Evolutionary conservation across 371 early-diverging fungal genomes (phyloP).

Genomic region (Nosema muscidifuracis): DNA sequence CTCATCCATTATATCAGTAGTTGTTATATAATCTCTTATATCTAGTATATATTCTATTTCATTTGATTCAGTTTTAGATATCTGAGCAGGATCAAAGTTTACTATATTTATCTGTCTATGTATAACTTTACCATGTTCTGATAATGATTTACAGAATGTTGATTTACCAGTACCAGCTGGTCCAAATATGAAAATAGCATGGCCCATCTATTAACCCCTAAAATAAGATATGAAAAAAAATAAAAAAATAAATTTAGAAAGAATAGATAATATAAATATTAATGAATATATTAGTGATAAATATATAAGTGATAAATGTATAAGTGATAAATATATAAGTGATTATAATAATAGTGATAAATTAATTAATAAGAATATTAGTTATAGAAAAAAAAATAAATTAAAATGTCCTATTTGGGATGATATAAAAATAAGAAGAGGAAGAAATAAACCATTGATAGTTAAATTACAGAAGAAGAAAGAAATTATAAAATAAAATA

Average conservation of each 20-base stretch:
- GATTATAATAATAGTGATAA: background rate
- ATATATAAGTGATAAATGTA: no score
- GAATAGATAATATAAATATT: no score
- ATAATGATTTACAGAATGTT: conserved; percentile 83
- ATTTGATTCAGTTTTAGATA: conserved; percentile 53
- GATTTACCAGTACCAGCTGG: conserved; percentile 92
- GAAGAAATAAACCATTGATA: conserved; percentile 25
- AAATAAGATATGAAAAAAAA: conserved; percentile 26
- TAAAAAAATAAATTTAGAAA: no score
- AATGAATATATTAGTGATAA: no score
- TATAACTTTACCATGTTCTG: conserved; percentile 74
- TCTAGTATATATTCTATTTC: conserved; percentile 65
- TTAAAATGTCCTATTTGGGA: conserved; percentile 31
- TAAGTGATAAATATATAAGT: no score
- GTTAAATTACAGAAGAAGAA: background rate
- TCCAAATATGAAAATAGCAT: conserved; percentile 71
- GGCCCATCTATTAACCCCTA: conserved; percentile 33
- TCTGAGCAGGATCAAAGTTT: conserved; percentile 95
- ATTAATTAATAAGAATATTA: background rate
- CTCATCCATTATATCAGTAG: conserved; percentile 94
- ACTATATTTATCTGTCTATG: conserved; percentile 77
- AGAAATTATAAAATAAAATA: background rate
- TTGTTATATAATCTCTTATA: conserved; percentile 81
- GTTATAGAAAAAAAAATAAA: background rate
- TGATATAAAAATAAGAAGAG: conserved; percentile 6